phyloP scores from a whole-genome alignment of 148 eudicot genomes.

The Tetragonia tetragonoides region DNA sequence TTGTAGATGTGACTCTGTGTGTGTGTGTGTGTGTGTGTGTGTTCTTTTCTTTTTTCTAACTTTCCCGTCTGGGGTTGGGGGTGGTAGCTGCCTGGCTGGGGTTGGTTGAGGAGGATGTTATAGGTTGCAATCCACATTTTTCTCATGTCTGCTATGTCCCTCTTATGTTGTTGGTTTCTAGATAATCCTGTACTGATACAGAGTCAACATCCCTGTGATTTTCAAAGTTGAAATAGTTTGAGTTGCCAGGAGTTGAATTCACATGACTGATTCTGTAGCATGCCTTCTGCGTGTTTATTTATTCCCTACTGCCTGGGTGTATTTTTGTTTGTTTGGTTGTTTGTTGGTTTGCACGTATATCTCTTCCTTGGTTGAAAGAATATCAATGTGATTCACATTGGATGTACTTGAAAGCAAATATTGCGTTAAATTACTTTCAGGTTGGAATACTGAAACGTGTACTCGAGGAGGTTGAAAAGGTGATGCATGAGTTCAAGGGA shows the following conservation, averaged over 20 bases:
- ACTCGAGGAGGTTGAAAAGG: slow-evolving; percentile 97
- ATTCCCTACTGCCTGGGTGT: neutral
- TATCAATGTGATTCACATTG: neutral
- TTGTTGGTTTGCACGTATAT: neutral
- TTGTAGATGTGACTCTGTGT: no score
- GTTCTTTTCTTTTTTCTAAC: no score
- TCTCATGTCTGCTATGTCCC: neutral
- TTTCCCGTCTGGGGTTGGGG: neutral
- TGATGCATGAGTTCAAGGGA: slow-evolving; percentile 93
- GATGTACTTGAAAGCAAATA: neutral
- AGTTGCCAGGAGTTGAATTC: neutral
- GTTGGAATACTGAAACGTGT: slow-evolving; percentile 97
- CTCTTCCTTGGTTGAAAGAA: neutral
- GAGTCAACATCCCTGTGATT: neutral
- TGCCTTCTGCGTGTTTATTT: slow-evolving; percentile 13
- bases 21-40: no score
- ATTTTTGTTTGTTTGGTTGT: neutral
- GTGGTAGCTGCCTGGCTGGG: neutral
- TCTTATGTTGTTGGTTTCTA: neutral
- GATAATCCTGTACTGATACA: neutral
- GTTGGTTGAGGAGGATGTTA: neutral
- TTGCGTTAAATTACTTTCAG: slow-evolving; percentile 39
- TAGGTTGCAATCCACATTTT: neutral
- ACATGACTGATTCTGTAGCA: neutral
- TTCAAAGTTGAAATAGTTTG: neutral